Base-by-base conservation (phyloP, 2,329 filamentous ascomycete genomes). In the Colletotrichum sidae region DNA sequence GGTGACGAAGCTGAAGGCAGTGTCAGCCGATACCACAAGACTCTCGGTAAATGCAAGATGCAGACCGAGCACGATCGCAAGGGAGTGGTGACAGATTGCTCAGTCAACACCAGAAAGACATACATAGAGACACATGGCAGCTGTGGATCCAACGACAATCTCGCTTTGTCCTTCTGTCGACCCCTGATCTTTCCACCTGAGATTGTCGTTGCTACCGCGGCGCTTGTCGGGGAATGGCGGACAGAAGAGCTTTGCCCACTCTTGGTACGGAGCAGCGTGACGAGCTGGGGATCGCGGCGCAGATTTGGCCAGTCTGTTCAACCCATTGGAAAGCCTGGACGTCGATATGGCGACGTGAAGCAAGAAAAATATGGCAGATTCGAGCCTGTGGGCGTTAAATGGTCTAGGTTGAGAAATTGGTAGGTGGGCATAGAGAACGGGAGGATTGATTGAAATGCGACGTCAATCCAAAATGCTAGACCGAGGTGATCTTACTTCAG, bases 51-150 rank as follows among this genome's bases (percentile, higher is more conserved):
- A 5, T 17, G n/a, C 13, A 46, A 17, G 15, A 15, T 10, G 10
- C 15, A 17, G 44, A 17, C 4, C 15, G 39, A 46, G 25, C 25
- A 46, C 44, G 44, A 10, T 38, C 12, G 34, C 12, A 38, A 49
- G 51, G 44, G 35, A n/a, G 33, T 25, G 46, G 12, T 39, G 44
- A 61, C 50, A 45, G 35, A 50, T 13, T n/a, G 17, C 42, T 10
- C 11, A 8, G 25, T 33, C 15, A 13, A 42, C 34, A 50, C 38
- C 38, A 34, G n/a, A 38, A n/a, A 49, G 37, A 67, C 65, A 39
- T 67, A 67, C 65, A 33, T 49, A 49, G 60, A 67, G 55, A 65
- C 65, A 67, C 65, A 67, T 67, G 34, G 58, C 58, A 41, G 58
- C 52, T 52, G 33, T 15, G 15, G 15, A 62, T 46, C 62, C 46